These are phyloP conservation scores for Pseudocercospora vitis DNA, from an alignment of 2,329 filamentous ascomycete species.

Conservation along the genomic window DNA sequence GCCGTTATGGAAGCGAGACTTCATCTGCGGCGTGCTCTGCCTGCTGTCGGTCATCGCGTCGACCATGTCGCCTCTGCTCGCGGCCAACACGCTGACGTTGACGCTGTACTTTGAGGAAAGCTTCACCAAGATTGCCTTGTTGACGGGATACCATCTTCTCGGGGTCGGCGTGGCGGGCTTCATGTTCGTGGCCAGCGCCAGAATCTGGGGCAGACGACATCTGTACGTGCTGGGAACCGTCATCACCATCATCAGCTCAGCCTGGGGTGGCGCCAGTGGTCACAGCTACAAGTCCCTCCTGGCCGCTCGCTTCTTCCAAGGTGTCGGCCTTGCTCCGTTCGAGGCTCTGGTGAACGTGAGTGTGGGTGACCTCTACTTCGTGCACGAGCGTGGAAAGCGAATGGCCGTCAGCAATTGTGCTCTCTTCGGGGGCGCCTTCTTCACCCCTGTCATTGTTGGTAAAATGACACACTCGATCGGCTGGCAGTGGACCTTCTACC, in stretches of 20 bases:
- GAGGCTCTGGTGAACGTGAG: constrained; percentile 86
- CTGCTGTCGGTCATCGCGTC: constrained; percentile 80
- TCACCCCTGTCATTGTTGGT: constrained; percentile 86
- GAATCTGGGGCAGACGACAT: constrained; percentile 92
- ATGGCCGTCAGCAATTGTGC: constrained; percentile 79
- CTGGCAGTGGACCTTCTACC: constrained; percentile 88
- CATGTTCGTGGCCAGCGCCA: constrained; percentile 81
- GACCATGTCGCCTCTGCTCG: constrained; percentile 80
- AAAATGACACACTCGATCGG: constrained; percentile 74
- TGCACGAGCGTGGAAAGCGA: constrained; percentile 75
- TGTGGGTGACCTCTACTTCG: constrained; percentile 87
- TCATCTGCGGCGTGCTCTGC: constrained; percentile 76
- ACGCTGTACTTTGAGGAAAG: constrained; percentile 61
- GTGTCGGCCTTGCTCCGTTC: constrained; percentile 81
- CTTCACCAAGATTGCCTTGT: constrained; percentile 74
- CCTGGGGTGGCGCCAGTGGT: constrained; percentile 72
- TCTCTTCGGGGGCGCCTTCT: constrained; percentile 69
- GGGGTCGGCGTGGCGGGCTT: constrained; percentile 79
- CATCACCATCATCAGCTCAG: constrained; percentile 70
- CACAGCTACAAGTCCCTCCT: constrained; percentile 70
- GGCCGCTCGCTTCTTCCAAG: constrained; percentile 80
- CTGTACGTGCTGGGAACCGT: constrained; percentile 75
- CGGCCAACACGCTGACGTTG: constrained; percentile 81
- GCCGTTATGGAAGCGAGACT: constrained; percentile 81
- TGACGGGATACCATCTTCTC: constrained; percentile 85